These are phyloP conservation scores for Saccharata proteae DNA, from an alignment of 2,329 filamentous ascomycete genomes.

Conservation along the genomic window DNA sequence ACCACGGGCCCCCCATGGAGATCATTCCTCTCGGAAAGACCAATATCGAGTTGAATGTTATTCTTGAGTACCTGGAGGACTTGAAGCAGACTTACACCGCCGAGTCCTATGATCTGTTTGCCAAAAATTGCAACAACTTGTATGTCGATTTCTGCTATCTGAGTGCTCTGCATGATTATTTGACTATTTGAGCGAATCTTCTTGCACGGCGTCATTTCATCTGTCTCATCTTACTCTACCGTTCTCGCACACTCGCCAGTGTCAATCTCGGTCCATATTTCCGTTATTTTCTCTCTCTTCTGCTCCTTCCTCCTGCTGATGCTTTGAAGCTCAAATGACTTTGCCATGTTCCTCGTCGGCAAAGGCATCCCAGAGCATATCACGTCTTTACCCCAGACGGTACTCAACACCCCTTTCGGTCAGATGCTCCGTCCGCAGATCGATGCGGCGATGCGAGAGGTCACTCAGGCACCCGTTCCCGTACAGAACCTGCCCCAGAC, in stretches of 20 bases:
- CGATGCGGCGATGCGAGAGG: constrained; percentile 49
- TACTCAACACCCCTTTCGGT: constrained; percentile 77
- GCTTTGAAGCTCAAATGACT: constrained; percentile 56
- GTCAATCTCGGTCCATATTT: no score
- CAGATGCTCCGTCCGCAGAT: constrained; percentile 75
- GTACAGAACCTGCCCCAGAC: constrained; percentile 17
- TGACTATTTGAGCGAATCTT: background rate
- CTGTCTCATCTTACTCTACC: no score
- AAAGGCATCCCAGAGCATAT: constrained; percentile 84
- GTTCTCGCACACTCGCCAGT: no score
- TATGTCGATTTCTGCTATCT: constrained; percentile 2
- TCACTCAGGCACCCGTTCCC: constrained; percentile 46
- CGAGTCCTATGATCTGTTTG: constrained; percentile 78
- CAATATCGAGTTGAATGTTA: constrained; percentile 64
- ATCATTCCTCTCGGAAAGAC: constrained; percentile 63
- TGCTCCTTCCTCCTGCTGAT: no score
- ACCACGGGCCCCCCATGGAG: constrained; percentile 76
- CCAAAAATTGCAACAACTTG: constrained; percentile 97
- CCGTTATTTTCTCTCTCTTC: no score
- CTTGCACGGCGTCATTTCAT: no score
- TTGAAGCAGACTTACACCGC: constrained; percentile 70
- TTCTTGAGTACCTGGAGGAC: constrained; percentile 79
- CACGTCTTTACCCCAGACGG: constrained; percentile 68
- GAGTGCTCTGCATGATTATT: background rate
- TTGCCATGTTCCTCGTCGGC: constrained; percentile 79